Evolutionary conservation across 1,284 basidiomycete genomes (phyloP).

Genomic region (Cryptococcus hybrid): DNA sequence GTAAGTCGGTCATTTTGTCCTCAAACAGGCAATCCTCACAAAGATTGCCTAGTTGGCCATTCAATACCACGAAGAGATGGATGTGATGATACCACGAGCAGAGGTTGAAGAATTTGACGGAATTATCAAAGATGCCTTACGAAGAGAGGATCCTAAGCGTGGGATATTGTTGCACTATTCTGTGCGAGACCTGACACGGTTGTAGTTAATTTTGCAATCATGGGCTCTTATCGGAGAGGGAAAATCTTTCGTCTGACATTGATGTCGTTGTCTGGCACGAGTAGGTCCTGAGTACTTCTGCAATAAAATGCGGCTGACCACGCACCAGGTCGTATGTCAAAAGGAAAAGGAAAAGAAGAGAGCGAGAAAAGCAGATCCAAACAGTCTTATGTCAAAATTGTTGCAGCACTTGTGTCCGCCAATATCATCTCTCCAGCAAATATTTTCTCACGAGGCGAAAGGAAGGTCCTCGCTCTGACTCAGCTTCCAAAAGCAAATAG

Average conservation of each 20-base stretch:
- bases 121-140: constrained; percentile 20
- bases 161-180: not conserved
- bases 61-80: constrained; percentile 30
- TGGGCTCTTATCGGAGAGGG: constrained; percentile 39
- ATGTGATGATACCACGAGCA: constrained; percentile 27
- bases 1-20: not conserved
- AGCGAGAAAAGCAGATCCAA: constrained; percentile 5
- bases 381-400: constrained; percentile 24
- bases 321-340: constrained; percentile 7
- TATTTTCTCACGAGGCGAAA: constrained; percentile 15
- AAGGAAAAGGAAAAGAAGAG: constrained; percentile 12
- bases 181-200: not conserved
- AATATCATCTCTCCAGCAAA: constrained; percentile 22
- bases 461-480: constrained; percentile 32
- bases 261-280: constrained; percentile 38
- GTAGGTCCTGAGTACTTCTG: constrained; percentile 13
- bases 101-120: constrained; percentile 26
- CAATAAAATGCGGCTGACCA: no score
- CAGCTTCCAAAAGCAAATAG: constrained; percentile 13
- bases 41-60: constrained; percentile 20
- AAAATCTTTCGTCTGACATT: constrained; percentile 30
- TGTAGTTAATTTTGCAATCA: constrained; percentile 33
- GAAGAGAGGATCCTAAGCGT: constrained; percentile 22
- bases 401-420: constrained; percentile 16
- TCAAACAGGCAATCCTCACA: no score